These are phyloP conservation scores for Panicum hallii DNA, from an alignment of 202 grass and related monocot genomes.

Conservation along the genomic window DNA sequence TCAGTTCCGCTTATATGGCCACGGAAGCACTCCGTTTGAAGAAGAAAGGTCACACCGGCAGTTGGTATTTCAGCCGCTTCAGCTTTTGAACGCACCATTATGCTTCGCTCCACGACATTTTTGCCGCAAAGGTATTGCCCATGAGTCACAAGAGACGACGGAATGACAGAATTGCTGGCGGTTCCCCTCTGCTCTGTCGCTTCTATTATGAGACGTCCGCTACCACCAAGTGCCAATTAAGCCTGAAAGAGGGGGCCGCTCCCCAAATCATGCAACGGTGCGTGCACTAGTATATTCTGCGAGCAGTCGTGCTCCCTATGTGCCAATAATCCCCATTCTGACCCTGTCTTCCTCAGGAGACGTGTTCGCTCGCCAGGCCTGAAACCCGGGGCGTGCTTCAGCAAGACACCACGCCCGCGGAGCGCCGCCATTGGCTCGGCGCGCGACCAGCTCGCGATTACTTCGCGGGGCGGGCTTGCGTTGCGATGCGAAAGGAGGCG, in stretches of 20 bases:
- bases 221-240: neutral
- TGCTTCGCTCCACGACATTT: neutral
- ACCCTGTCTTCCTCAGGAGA: neutral
- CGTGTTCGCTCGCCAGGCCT: neutral
- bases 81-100: too few species aligned
- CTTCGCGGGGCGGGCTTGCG: neutral
- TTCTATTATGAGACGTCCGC: neutral
- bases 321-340: constrained; percentile 10
- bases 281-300: neutral
- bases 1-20: too few species aligned
- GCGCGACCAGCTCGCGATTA: neutral
- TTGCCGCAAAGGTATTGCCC: neutral
- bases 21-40: too few species aligned
- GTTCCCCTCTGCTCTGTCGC: neutral
- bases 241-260: neutral
- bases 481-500: neutral
- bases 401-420: neutral
- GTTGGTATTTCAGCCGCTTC: too few species aligned
- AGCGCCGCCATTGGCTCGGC: neutral
- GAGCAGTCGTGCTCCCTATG: neutral
- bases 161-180: neutral
- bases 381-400: constrained; percentile 8
- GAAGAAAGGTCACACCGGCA: too few species aligned
- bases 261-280: neutral
- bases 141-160: neutral